Evolutionary conservation across 208 protist species (phyloP).

Genomic region (Acanthamoeba healyi): DNA sequence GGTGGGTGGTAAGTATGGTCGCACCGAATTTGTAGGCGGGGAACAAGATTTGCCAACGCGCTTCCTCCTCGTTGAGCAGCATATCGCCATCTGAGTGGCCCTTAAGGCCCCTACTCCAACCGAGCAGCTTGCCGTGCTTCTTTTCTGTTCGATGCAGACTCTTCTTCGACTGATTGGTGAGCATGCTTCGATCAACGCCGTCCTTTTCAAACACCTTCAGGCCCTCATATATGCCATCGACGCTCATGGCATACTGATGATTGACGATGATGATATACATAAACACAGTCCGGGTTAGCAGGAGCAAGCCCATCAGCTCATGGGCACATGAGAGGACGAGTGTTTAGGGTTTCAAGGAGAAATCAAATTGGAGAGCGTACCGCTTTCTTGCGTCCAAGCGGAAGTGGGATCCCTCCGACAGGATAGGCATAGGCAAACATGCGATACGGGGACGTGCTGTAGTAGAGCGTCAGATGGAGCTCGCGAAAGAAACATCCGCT

Average conservation of each 20-base stretch:
- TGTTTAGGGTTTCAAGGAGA: too few relatives aligned
- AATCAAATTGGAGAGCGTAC: background rate
- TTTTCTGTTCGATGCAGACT: slow-evolving; percentile 37
- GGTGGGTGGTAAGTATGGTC: background rate
- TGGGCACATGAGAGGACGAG: too few relatives aligned
- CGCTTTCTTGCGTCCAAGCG: slow-evolving; percentile 42
- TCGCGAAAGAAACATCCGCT: too few relatives aligned
- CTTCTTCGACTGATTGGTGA: slow-evolving; percentile 34
- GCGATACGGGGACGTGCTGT: slow-evolving; percentile 17
- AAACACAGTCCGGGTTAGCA: background rate
- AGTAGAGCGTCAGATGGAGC: background rate
- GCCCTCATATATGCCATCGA: slow-evolving; percentile 50
- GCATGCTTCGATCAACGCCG: slow-evolving; percentile 13
- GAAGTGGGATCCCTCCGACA: slow-evolving; percentile 32
- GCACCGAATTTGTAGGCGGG: slow-evolving; percentile 53
- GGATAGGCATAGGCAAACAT: slow-evolving; percentile 64
- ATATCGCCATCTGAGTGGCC: background rate
- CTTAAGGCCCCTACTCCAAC: slow-evolving; percentile 50
- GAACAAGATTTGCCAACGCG: slow-evolving; percentile 52
- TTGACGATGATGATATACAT: background rate
- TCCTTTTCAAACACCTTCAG: slow-evolving; percentile 68
- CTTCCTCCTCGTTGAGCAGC: background rate
- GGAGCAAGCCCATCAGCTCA: too few relatives aligned
- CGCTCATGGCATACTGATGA: slow-evolving; percentile 40
- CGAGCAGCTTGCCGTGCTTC: slow-evolving; percentile 30